Conservation (phyloP, 106 monocot species). For the Platanthera zijinensis region DNA sequence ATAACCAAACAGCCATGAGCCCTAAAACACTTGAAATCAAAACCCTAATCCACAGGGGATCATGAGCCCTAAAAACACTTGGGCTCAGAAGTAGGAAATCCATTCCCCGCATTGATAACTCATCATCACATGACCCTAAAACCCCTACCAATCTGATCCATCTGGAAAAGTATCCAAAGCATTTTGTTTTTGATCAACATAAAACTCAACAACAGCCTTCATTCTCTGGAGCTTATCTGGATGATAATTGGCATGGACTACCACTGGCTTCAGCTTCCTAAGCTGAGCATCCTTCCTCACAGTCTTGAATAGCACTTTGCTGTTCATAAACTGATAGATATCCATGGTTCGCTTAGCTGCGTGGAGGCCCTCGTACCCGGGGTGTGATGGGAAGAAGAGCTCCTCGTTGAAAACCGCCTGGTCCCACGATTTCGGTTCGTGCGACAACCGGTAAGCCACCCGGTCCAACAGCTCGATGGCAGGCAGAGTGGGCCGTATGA, state of each 20-base stretch:
- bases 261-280: constrained; percentile 56
- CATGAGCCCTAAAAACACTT: no score
- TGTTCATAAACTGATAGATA: constrained; percentile 95
- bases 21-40: no score
- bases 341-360: constrained; percentile 90
- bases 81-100: no score
- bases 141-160: constrained; percentile 41
- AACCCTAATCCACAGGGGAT: no score
- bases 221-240: constrained; percentile 70
- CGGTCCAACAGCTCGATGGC: constrained; percentile 93
- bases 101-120: background rate
- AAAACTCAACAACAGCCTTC: constrained; percentile 88
- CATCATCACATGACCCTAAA: background rate
- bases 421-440: constrained; percentile 57
- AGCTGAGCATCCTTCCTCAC: constrained; percentile 62
- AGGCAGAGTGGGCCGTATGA: constrained; percentile 75
- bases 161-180: constrained; percentile 63
- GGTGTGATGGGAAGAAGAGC: constrained; percentile 70
- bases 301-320: constrained; percentile 85
- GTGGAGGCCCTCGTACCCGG: constrained; percentile 85
- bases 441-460: constrained; percentile 53
- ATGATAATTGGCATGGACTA: constrained; percentile 78
- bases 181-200: constrained; percentile 51
- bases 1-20: no score
- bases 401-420: constrained; percentile 99